These are phyloP conservation scores for Pyrenophora tritici-repentis DNA, from an alignment of 2,329 filamentous ascomycete genomes.

Conservation along the genomic window DNA sequence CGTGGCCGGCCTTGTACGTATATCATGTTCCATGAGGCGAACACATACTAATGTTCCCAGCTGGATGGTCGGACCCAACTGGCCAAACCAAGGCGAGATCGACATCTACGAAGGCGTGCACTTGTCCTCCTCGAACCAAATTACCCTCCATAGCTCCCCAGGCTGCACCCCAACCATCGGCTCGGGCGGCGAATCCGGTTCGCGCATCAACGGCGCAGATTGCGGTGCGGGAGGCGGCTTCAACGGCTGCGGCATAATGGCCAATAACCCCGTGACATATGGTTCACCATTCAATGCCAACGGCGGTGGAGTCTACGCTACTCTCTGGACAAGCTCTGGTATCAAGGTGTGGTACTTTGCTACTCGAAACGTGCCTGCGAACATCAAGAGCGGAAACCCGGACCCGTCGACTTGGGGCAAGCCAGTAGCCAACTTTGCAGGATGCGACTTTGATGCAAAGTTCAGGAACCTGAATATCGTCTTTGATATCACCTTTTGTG, in stretches of 20 bases:
- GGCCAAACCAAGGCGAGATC: slow-evolving; percentile 48
- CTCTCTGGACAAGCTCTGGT: slow-evolving; percentile 48
- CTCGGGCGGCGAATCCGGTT: slow-evolving; percentile 39
- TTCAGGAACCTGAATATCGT: slow-evolving; percentile 48
- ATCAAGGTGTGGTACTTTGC: slow-evolving; percentile 57
- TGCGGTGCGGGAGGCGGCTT: slow-evolving; percentile 45
- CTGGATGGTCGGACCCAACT: slow-evolving; percentile 48
- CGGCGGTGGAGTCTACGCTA: slow-evolving; percentile 52
- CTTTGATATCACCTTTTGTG: slow-evolving; percentile 61
- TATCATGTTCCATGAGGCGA: background rate
- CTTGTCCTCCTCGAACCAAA: slow-evolving; percentile 42
- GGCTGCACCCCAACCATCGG: slow-evolving; percentile 43
- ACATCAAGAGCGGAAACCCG: slow-evolving; percentile 49
- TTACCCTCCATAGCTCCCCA: slow-evolving; percentile 46
- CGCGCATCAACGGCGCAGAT: slow-evolving; percentile 33
- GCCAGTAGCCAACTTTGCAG: slow-evolving; percentile 46
- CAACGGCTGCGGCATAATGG: slow-evolving; percentile 40
- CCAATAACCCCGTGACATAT: slow-evolving; percentile 37
- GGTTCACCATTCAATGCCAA: slow-evolving; percentile 48
- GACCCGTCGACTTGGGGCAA: slow-evolving; percentile 51
- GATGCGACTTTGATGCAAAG: slow-evolving; percentile 44
- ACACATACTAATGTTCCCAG: slow-evolving; percentile 21
- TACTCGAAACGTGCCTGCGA: slow-evolving; percentile 46
- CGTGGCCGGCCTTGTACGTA: slow-evolving; percentile 48
- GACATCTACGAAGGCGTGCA: slow-evolving; percentile 48